These are phyloP conservation scores for Dendrobium nobile DNA, from an alignment of 106 monocot genomes.

Conservation along the genomic window DNA sequence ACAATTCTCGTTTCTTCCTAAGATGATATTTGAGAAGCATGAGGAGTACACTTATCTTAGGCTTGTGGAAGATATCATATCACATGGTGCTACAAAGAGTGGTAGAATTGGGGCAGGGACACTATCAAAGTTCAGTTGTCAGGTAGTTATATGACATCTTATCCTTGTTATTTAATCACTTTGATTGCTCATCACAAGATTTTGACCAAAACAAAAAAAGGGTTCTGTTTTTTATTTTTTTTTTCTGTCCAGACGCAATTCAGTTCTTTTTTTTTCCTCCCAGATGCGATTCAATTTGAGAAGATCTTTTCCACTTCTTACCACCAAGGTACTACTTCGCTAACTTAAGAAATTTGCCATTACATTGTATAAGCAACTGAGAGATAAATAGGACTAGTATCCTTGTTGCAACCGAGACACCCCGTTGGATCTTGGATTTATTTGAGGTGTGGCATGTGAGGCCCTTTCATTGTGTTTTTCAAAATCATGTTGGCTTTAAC, in stretches of 20 bases:
- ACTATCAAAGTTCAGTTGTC: slow-evolving; percentile 89
- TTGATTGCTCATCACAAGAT: background rate
- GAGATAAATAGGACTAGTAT: background rate
- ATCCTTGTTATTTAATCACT: background rate
- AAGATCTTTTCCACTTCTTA: slow-evolving; percentile 81
- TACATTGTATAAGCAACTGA: background rate
- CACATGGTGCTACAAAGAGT: slow-evolving; percentile 60
- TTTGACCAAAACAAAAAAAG: background rate
- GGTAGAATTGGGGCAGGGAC: slow-evolving; percentile 91
- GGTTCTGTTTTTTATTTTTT: background rate
- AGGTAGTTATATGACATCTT: slow-evolving; percentile 32
- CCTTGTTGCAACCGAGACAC: background rate
- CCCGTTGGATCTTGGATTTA: background rate
- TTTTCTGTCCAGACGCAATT: slow-evolving; percentile 69
- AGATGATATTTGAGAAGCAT: slow-evolving; percentile 64
- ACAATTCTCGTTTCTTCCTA: slow-evolving; percentile 80
- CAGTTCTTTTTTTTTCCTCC: slow-evolving; percentile 11
- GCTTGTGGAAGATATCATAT: slow-evolving; percentile 74
- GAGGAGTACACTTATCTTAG: slow-evolving; percentile 77
- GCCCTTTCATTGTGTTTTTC: background rate
- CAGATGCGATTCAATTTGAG: slow-evolving; percentile 98
- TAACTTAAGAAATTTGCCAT: slow-evolving; percentile 3
- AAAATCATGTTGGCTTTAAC: background rate
- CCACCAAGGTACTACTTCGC: slow-evolving; percentile 67
- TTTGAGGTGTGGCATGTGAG: background rate